Evolutionary conservation across 2,329 filamentous ascomycete genomes (phyloP), one percentile per base, ranked within the genome.

Genomic region (Lasiodiplodia hormozganensis): DNA sequence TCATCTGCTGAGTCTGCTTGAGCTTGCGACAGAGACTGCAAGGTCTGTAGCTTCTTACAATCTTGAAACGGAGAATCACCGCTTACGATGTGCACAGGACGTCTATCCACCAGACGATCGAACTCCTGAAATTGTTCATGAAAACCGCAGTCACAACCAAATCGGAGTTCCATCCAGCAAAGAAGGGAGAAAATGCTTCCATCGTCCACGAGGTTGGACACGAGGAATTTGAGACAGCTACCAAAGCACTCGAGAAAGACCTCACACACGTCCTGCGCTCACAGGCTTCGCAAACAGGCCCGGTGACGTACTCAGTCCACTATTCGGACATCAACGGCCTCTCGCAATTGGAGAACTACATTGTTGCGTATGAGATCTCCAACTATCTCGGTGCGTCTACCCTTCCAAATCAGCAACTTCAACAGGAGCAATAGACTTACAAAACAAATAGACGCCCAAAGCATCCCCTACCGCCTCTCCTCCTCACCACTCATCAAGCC

Each of bases 301-400:
- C 70, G 14, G 58, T 71, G 60, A 75, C 68, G 14, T 75, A 77
- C 56, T 77, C 76, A 0, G 74, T 79, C 4, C 77, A 79, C 58
- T 78, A 74, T 62, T 75, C 75, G 2, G 76, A 79, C 68, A 70
- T 78, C 65, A 79, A 79, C 57, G 77, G 77, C 0, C 66, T 79
- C 66, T 77, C 75, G 21, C 69, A 74, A 25, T 71, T 79, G 62
- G 77, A 79, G 68, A 78, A 78, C 67, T 78, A 78, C 58, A 79
- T 79, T 34, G 72, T 79, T 18, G 76, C 74, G 1, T 72, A 74
- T 21, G 77, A 78, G 68, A 75, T 78, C 62, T 75, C 75, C 11
- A 71, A 73, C 12, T 73, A 72, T 54, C 71, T 78, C 28, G 73
- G 76, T 77, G 53, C 70, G 74, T 49, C 11, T 5, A 28, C 3